Percentiles rank a stretch among this genome's conserved stretches.
Conservation (phyloP, 768 basidiomycete species). For the Antrodiella citrinella region DNA sequence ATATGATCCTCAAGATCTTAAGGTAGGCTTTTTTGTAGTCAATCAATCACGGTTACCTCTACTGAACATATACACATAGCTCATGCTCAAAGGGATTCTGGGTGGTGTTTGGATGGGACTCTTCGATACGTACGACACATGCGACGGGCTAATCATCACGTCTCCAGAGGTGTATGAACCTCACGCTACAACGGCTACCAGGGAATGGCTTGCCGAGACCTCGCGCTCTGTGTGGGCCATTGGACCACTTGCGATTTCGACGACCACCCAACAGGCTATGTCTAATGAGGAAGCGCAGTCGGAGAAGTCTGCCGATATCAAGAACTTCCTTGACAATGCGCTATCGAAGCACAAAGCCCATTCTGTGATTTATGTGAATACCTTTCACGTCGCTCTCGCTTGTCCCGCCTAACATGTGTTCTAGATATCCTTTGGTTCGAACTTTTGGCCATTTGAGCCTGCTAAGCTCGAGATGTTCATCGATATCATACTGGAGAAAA, state of each 20-base stretch:
- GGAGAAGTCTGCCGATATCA: conserved; percentile 5
- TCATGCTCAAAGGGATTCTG: neutral
- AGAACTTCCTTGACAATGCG: conserved; percentile 11
- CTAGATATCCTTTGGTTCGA: conserved; percentile 19
- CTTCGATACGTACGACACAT: neutral
- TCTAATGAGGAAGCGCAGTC: conserved; percentile 6
- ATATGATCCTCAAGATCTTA: conserved; percentile 1
- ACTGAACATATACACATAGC: neutral
- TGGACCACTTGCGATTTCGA: conserved; percentile 12
- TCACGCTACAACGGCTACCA: conserved; percentile 4
- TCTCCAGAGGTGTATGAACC: conserved; percentile 10
- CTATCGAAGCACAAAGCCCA: conserved; percentile 7
- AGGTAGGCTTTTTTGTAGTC: neutral
- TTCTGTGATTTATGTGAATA: conserved; percentile 18
- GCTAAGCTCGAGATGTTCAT: conserved; percentile 15
- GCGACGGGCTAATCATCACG: conserved; percentile 13
- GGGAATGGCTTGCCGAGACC: conserved; percentile 8
- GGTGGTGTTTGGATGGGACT: neutral
- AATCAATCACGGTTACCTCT: neutral
- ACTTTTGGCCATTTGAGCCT: conserved; percentile 13
- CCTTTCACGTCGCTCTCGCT: neutral
- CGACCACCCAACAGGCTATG: neutral
- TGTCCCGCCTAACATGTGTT: neutral
- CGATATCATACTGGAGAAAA: conserved; percentile 14
- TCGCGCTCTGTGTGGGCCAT: conserved; percentile 5